Conservation (phyloP, 1,139 yeast species). For the Magnusiomyces paraingens region DNA sequence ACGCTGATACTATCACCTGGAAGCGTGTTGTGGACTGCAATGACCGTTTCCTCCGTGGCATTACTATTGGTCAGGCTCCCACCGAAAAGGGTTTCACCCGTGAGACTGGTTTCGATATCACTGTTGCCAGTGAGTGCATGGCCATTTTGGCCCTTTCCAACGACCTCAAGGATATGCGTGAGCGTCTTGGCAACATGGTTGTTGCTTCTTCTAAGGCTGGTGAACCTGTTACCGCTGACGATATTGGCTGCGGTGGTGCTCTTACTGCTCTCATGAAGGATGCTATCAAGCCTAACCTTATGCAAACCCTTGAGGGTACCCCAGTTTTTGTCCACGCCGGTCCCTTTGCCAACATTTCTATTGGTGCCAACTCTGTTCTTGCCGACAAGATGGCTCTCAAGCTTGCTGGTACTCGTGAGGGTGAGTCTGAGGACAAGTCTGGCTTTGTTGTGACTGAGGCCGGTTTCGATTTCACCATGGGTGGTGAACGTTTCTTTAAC, state of each 20-base stretch:
- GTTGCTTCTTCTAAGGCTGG: conserved; percentile 79
- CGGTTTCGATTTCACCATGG: conserved; percentile 98
- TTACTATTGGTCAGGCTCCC: conserved; percentile 89
- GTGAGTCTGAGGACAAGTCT: conserved; percentile 51
- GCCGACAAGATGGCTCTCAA: conserved; percentile 96
- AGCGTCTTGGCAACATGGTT: conserved; percentile 85
- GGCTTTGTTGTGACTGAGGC: conserved; percentile 97
- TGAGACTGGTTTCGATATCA: conserved; percentile 89
- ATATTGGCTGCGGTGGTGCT: conserved; percentile 96
- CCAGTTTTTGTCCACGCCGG: conserved; percentile 99
- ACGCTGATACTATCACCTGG: conserved; percentile 93
- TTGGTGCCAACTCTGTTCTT: conserved; percentile 90
- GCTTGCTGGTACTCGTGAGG: conserved; percentile 68
- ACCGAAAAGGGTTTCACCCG: conserved; percentile 90
- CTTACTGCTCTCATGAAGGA: conserved; percentile 92
- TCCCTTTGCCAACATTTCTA: conserved; percentile 95
- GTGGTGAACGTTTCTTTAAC: conserved; percentile 96
- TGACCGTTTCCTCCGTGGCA: conserved; percentile 86
- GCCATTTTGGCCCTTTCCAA: conserved; percentile 90
- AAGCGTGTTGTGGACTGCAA: conserved; percentile 95
- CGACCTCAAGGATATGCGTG: conserved; percentile 79
- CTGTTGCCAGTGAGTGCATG: conserved; percentile 98
- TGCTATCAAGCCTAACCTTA: conserved; percentile 93
- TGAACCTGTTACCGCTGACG: conserved; percentile 92
- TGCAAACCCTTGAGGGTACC: conserved; percentile 98